Base-by-base conservation (phyloP, 441 rosid species). In the Manihot esculenta region DNA sequence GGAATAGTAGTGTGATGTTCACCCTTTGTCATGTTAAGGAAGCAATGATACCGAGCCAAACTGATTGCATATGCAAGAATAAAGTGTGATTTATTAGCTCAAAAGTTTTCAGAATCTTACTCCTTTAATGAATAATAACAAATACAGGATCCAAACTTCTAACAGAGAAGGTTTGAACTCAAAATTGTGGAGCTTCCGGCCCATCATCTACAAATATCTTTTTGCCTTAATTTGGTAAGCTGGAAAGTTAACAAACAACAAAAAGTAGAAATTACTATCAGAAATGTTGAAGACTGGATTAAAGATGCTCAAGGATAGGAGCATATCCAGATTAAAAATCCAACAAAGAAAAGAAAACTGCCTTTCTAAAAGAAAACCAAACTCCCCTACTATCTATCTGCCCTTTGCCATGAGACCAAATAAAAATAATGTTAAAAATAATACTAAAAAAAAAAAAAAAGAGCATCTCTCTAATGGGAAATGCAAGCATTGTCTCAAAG, bases 1-100 rank as follows among this genome's bases (percentile, higher is more conserved):
- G 54, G 26, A 63, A 62, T 51, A 38, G 35, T 10, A 48, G 61
- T 72, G 27, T 47, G 23, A 13, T 10, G 33, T 50, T 73, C 67
- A 49, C 45, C 24, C 33, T 53, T 54, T 74, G 77, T 62, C 77
- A 73, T 44, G 64, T 69, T 68, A 74, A 74, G 77, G 77, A 74
- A 68, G 68, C 71, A 68, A 18, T 10, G 26, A 17, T 53, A 23
- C 53, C 41, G 18, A 8, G 5, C 33, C 55, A 67, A 48, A 21
- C 17, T 33, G 0, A 50, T 65, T n/a, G 23, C 58, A 56, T 3
- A 20, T 51, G 30, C 14, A 2, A 30, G 27, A 26, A 33, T 23
- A 60, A 48, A 49, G 50, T 50, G 21, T 18, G 41, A 30, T 64
- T 54, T 55, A 64, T 42, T 54, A 45, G 48, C 57, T 64, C 47